phyloP scores from a whole-genome alignment of 139 green algal genomes.

The Deuterostichococcus epilithicus region DNA sequence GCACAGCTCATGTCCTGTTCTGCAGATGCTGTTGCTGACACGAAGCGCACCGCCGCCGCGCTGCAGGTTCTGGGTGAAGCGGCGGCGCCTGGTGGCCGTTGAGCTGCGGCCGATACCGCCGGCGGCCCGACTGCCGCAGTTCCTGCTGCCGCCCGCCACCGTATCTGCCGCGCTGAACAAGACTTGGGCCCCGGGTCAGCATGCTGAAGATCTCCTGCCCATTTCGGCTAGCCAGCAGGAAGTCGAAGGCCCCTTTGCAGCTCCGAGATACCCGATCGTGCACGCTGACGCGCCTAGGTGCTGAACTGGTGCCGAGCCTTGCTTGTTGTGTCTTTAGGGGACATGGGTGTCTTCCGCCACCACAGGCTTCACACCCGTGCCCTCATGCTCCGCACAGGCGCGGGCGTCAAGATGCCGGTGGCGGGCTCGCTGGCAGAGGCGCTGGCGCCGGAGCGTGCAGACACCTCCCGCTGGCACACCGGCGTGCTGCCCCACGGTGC shows the following conservation, averaged over 20 bases:
- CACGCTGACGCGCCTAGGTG: neutral
- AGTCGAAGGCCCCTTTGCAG: too few relatives aligned
- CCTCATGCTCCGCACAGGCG: neutral
- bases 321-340: neutral
- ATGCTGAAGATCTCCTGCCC: neutral
- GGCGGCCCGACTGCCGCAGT: constrained; percentile 6
- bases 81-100: constrained; percentile 6
- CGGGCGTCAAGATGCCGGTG: neutral
- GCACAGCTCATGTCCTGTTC: neutral
- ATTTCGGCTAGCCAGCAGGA: neutral
- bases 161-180: neutral
- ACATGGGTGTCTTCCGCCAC: neutral
- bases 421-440: neutral
- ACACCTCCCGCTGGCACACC: neutral
- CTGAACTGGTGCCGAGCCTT: neutral
- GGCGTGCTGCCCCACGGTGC: neutral
- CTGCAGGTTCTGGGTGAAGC: constrained; percentile 14
- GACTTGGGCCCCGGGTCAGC: constrained; percentile 4
- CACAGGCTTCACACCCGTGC: too few relatives aligned
- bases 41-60: neutral
- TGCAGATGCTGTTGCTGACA: neutral
- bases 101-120: constrained; percentile 8
- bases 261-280: neutral
- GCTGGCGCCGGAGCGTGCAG: neutral
- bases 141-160: constrained; percentile 2